Conservation (phyloP, 768 basidiomycete species). For the Ephemerocybe angulata region DNA sequence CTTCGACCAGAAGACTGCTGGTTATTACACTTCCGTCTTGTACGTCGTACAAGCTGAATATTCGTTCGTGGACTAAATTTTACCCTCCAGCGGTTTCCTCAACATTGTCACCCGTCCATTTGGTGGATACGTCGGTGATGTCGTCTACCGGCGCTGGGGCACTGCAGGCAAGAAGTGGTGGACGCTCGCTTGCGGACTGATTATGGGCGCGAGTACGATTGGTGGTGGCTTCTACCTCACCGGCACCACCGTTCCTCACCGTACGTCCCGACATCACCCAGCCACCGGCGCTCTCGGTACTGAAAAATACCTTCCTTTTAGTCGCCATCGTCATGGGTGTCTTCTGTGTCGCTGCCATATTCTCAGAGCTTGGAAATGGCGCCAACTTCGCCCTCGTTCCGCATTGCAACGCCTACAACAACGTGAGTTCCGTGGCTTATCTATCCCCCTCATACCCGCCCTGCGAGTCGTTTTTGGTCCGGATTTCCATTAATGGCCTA, state of each 20-base stretch:
- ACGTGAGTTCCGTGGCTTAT: background rate
- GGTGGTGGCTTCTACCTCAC: constrained; percentile 44
- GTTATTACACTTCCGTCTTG: constrained; percentile 42
- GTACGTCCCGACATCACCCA: constrained; percentile 24
- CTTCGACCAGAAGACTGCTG: constrained; percentile 49
- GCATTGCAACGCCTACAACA: constrained; percentile 15
- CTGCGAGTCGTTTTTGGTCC: background rate
- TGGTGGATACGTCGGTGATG: constrained; percentile 47
- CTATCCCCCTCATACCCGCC: background rate
- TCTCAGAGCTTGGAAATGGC: constrained; percentile 13
- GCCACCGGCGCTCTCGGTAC: background rate
- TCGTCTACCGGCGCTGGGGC: constrained; percentile 40
- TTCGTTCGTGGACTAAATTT: constrained; percentile 1
- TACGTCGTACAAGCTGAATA: constrained; percentile 5
- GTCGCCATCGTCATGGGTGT: constrained; percentile 37
- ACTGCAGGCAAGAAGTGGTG: constrained; percentile 47
- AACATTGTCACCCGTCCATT: constrained; percentile 50
- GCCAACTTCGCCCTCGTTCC: constrained; percentile 15
- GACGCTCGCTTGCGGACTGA: constrained; percentile 38
- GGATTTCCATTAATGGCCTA: background rate
- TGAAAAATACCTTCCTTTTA: constrained; percentile 1
- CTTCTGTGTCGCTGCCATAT: constrained; percentile 32
- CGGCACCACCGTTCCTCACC: constrained; percentile 26
- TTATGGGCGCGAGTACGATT: constrained; percentile 42
- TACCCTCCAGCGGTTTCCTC: constrained; percentile 36